These are phyloP conservation scores for Scortechinia acanthostroma DNA, from an alignment of 2,329 filamentous ascomycete genomes.

Conservation along the genomic window DNA sequence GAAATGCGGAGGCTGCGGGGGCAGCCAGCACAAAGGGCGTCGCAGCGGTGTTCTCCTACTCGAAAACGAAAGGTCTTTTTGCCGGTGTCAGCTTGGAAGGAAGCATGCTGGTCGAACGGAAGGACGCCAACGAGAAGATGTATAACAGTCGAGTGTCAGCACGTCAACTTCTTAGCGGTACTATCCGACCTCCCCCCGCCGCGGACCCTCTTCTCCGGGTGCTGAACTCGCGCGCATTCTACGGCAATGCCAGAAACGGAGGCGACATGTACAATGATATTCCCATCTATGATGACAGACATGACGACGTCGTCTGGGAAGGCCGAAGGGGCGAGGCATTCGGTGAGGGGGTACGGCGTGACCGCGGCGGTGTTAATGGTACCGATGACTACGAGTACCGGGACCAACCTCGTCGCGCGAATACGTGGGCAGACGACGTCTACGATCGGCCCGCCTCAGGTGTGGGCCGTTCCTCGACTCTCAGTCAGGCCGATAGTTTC, in stretches of 20 bases:
- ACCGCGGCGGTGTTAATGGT: neutral
- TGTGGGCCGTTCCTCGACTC: conserved; percentile 20
- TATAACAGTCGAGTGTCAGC: conserved; percentile 81
- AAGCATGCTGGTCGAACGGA: conserved; percentile 83
- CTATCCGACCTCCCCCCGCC: conserved; percentile 70
- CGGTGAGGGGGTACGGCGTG: neutral
- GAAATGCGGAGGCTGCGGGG: conserved; percentile 92
- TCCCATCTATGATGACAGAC: conserved; percentile 61
- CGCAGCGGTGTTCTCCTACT: conserved; percentile 91
- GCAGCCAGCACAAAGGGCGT: conserved; percentile 85
- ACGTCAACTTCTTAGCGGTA: conserved; percentile 71
- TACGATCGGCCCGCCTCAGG: conserved; percentile 28
- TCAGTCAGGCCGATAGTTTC: conserved; percentile 12
- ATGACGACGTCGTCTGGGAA: conserved; percentile 73
- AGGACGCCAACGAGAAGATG: conserved; percentile 94
- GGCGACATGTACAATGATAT: conserved; percentile 86
- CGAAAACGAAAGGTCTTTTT: conserved; percentile 94
- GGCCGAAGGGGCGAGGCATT: conserved; percentile 55
- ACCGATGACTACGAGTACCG: conserved; percentile 1
- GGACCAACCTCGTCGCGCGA: conserved; percentile 12
- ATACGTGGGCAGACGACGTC: conserved; percentile 37
- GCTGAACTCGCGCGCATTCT: conserved; percentile 78
- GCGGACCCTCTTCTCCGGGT: conserved; percentile 79
- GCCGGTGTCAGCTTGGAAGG: conserved; percentile 92
- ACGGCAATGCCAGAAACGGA: conserved; percentile 40